phyloP scores from a whole-genome alignment of 208 protist genomes.

The Crithidia thermophila region DNA sequence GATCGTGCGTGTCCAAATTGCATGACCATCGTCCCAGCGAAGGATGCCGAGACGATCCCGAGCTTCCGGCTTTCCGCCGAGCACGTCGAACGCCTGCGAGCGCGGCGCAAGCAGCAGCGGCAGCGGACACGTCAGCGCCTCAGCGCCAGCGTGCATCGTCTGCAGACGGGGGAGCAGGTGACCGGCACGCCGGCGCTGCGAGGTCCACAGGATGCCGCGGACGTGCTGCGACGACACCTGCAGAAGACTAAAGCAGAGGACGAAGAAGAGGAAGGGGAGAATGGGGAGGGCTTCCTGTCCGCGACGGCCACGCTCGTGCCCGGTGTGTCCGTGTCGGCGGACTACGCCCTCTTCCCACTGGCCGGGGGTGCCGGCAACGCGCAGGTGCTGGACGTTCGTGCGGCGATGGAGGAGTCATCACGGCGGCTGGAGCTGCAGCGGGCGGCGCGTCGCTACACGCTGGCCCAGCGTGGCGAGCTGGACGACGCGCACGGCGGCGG shows the following conservation, averaged over 20 bases:
- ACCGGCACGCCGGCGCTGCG: constrained; percentile 13
- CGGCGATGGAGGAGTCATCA: constrained; percentile 72
- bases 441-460: constrained; percentile 51
- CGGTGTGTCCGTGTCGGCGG: constrained; percentile 19
- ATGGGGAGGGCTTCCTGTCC: constrained; percentile 23
- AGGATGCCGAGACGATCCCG: constrained; percentile 47
- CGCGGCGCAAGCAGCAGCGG: constrained; percentile 45
- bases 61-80: constrained; percentile 78
- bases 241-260: neutral
- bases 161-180: constrained; percentile 11
- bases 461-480: constrained; percentile 58
- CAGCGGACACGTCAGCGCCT: constrained; percentile 44
- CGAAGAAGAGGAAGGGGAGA: neutral
- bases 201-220: constrained; percentile 44
- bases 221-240: constrained; percentile 35
- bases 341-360: constrained; percentile 30
- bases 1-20: constrained; percentile 74
- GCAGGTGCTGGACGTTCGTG: constrained; percentile 47
- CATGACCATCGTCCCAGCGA: constrained; percentile 60
- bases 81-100: constrained; percentile 54
- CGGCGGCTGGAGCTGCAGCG: constrained; percentile 73
- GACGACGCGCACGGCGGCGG: neutral
- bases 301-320: constrained; percentile 25
- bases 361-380: neutral
- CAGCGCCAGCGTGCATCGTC: constrained; percentile 39